These are phyloP conservation scores for Cadophora sp. DNA, from an alignment of 2,329 filamentous ascomycete genomes.

Conservation along the genomic window DNA sequence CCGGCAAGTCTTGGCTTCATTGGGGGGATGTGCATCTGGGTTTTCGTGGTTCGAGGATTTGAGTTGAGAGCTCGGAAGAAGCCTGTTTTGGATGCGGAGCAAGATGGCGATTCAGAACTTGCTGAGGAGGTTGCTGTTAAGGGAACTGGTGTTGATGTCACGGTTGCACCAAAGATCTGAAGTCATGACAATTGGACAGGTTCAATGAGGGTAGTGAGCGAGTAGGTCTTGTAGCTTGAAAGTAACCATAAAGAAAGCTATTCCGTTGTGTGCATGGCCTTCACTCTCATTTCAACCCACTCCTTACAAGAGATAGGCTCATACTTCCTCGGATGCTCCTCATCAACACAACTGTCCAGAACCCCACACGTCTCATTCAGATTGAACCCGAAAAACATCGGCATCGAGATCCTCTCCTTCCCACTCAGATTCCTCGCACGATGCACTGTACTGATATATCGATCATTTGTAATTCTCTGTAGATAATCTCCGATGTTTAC, in stretches of 20 bases:
- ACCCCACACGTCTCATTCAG: constrained; percentile 24
- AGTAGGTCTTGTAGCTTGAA: background rate
- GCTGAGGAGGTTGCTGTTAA: constrained; percentile 15
- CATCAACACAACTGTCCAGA: constrained; percentile 22
- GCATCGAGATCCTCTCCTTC: constrained; percentile 22
- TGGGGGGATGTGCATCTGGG: constrained; percentile 24
- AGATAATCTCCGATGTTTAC: constrained; percentile 61
- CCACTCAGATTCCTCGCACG: constrained; percentile 51
- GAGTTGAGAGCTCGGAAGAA: constrained; percentile 20
- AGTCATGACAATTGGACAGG: background rate
- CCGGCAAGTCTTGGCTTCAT: constrained; percentile 23
- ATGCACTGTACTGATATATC: constrained; percentile 81
- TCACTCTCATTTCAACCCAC: constrained; percentile 24
- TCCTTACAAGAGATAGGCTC: constrained; percentile 22
- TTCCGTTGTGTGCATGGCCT: constrained; percentile 22
- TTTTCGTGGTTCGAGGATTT: constrained; percentile 22
- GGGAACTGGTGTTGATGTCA: constrained; percentile 10
- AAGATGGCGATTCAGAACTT: constrained; percentile 11
- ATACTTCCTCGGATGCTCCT: constrained; percentile 23
- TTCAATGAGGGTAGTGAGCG: background rate
- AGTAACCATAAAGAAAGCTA: background rate
- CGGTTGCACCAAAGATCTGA: constrained; percentile 13
- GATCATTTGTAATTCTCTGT: constrained; percentile 80
- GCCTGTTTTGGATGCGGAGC: constrained; percentile 14
- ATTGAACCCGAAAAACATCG: constrained; percentile 21